Conservation (phyloP, 2,329 filamentous ascomycete genomes). For the Microcera coccophila region DNA sequence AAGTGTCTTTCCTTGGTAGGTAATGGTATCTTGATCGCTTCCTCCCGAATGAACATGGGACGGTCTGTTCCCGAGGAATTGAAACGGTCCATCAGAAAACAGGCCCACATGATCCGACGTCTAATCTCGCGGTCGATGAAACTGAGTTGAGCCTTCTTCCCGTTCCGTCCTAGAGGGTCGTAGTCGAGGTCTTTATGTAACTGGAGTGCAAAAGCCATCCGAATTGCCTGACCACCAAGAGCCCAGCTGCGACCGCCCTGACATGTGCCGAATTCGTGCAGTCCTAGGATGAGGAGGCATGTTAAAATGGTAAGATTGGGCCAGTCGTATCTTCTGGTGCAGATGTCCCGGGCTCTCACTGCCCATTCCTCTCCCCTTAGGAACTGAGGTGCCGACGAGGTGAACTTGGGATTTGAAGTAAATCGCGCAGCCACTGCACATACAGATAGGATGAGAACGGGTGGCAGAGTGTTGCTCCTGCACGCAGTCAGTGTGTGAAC, state of each 20-base stretch:
- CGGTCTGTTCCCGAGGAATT: conserved; percentile 93
- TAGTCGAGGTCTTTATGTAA: conserved; percentile 87
- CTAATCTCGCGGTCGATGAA: conserved; percentile 93
- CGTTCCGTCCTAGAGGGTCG: conserved; percentile 65
- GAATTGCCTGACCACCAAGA: conserved; percentile 86
- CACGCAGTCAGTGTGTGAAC: background rate
- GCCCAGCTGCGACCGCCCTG: conserved; percentile 96
- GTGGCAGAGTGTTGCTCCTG: conserved; percentile 62
- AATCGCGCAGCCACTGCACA: conserved; percentile 95
- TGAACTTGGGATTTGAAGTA: conserved; percentile 79
- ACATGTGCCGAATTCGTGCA: conserved; percentile 96
- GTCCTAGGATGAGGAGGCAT: conserved; percentile 78
- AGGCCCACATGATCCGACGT: conserved; percentile 95
- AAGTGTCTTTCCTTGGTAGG: conserved; percentile 89
- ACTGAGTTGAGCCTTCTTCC: conserved; percentile 64
- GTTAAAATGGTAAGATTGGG: conserved; percentile 95
- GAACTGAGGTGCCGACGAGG: conserved; percentile 68
- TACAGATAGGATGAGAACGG: conserved; percentile 87
- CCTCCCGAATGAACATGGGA: conserved; percentile 86
- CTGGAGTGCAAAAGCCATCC: conserved; percentile 95
- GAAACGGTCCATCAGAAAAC: conserved; percentile 95
- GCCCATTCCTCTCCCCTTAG: conserved; percentile 91
- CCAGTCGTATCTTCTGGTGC: conserved; percentile 83
- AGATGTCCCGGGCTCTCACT: conserved; percentile 78
- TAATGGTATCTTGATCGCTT: conserved; percentile 82